Percentiles rank a stretch among this genome's conserved stretches.
phyloP scores from a whole-genome alignment of 164 flowering plant genomes.

The Malania oleifera region DNA sequence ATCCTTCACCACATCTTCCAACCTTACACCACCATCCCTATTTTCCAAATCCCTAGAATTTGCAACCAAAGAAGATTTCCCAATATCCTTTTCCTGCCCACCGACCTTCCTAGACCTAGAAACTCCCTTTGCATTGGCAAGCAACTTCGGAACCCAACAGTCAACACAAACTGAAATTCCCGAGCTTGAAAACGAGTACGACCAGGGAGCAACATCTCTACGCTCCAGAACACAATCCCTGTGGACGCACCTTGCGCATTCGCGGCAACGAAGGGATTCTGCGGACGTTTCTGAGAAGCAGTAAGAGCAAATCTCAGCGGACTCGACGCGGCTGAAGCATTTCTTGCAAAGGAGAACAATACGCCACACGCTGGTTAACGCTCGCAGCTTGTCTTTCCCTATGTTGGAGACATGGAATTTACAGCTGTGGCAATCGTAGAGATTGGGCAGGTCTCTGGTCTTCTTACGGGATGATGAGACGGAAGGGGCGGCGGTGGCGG shows the following conservation, averaged over 20 bases:
- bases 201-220: slow-evolving; percentile 23
- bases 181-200: slow-evolving; percentile 15
- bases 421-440: slow-evolving; percentile 60
- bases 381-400: slow-evolving; percentile 37
- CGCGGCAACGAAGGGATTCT: slow-evolving; percentile 23
- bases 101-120: slow-evolving; percentile 10
- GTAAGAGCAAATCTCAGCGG: slow-evolving; percentile 51
- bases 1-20: slow-evolving; percentile 35
- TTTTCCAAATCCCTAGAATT: neutral
- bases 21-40: neutral
- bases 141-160: slow-evolving; percentile 63
- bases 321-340: slow-evolving; percentile 36
- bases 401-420: slow-evolving; percentile 22
- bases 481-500: too few species aligned
- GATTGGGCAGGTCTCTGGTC: slow-evolving; percentile 44
- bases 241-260: slow-evolving; percentile 43
- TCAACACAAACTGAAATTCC: slow-evolving; percentile 50
- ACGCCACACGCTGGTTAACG: slow-evolving; percentile 64
- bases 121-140: slow-evolving; percentile 14
- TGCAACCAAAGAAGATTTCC: neutral
- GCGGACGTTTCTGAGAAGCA: slow-evolving; percentile 33
- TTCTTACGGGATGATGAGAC: slow-evolving; percentile 18
- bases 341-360: slow-evolving; percentile 55
- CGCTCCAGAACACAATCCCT: slow-evolving; percentile 28
- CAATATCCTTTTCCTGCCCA: slow-evolving; percentile 1